These are phyloP conservation scores for Penicillium carneum DNA, from an alignment of 2,329 filamentous ascomycete species.

Conservation along the genomic window DNA sequence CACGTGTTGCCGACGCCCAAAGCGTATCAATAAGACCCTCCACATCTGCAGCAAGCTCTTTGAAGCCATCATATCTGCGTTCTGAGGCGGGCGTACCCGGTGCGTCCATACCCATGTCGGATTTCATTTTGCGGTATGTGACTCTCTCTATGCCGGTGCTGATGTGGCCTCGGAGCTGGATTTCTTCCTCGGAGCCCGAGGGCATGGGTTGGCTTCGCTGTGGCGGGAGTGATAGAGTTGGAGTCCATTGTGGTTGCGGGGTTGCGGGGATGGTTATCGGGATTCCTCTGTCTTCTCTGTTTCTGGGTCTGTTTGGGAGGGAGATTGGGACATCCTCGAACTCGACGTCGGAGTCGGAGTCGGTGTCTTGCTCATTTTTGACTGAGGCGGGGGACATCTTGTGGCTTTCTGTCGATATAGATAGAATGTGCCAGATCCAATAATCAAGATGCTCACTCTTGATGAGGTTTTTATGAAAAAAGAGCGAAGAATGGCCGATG, in stretches of 20 bases:
- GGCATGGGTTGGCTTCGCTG: conserved; percentile 61
- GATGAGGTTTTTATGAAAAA: neutral
- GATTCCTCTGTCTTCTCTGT: neutral
- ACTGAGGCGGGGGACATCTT: conserved; percentile 11
- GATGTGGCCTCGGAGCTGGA: conserved; percentile 36
- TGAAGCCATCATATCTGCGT: conserved; percentile 67
- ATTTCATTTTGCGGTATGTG: conserved; percentile 46
- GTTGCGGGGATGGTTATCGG: neutral
- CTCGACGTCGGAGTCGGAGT: conserved; percentile 30
- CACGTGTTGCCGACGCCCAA: conserved; percentile 88
- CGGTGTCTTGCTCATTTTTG: conserved; percentile 19
- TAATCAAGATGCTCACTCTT: no score
- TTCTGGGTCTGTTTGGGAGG: neutral
- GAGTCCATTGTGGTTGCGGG: conserved; percentile 28
- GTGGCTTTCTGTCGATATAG: neutral
- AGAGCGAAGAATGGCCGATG: no score
- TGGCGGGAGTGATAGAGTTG: conserved; percentile 55
- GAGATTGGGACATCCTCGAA: conserved; percentile 33
- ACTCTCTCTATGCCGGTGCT: conserved; percentile 29
- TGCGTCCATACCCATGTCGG: conserved; percentile 44
- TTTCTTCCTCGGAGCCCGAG: conserved; percentile 66
- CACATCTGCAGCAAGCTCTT: conserved; percentile 75
- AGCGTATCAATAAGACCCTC: conserved; percentile 78
- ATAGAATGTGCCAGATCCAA: neutral
- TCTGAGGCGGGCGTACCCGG: conserved; percentile 44